phyloP scores from a whole-genome alignment of 2,329 filamentous ascomycete species.

The Fusarium oxysporum region DNA sequence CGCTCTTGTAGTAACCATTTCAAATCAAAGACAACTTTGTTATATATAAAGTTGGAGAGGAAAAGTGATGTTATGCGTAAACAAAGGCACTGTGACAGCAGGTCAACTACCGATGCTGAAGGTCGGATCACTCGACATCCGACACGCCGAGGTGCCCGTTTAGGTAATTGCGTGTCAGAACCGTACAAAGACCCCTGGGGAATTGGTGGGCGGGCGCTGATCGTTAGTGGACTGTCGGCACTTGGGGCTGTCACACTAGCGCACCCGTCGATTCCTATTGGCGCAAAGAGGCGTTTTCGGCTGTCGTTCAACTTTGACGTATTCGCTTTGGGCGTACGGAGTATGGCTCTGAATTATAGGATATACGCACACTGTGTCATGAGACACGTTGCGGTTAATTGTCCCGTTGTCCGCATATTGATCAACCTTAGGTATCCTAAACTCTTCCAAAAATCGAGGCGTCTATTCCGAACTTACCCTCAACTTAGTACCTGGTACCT shows the following conservation, averaged over 20 bases:
- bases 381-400: not conserved
- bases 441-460: not conserved
- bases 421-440: not conserved
- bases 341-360: not conserved
- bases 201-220: not conserved
- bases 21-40: not conserved
- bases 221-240: constrained; percentile 24
- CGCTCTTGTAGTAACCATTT: constrained; percentile 55
- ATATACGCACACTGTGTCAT: not conserved
- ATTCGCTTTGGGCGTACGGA: not conserved
- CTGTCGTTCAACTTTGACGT: constrained; percentile 2
- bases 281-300: not conserved
- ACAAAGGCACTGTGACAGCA: not conserved
- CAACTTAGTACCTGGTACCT: no score
- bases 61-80: not conserved
- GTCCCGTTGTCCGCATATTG: no score
- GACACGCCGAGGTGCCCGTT: constrained; percentile 1
- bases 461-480: not conserved
- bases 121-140: constrained; percentile 20
- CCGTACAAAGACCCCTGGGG: constrained; percentile 5
- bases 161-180: constrained; percentile 18
- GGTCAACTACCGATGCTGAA: not conserved
- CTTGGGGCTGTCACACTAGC: not conserved
- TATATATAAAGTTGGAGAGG: not conserved
- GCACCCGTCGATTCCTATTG: not conserved